These are phyloP conservation scores for Saksenaea vasiformis DNA, from an alignment of 371 early-diverging fungal species.

Conservation along the genomic window DNA sequence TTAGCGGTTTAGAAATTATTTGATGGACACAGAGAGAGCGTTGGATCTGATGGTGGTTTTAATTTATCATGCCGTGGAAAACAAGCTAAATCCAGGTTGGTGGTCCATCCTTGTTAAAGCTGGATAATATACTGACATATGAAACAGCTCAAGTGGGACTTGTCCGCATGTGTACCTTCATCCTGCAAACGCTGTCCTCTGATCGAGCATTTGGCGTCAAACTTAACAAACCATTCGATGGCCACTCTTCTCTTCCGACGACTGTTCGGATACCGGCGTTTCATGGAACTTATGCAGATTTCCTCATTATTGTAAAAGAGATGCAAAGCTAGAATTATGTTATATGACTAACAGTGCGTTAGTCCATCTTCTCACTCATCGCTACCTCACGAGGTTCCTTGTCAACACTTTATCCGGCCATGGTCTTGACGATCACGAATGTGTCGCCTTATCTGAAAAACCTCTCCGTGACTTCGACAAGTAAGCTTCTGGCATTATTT, in stretches of 20 bases:
- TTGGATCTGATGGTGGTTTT: conserved; percentile 66
- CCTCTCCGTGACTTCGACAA: conserved; percentile 70
- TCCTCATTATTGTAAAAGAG: conserved; percentile 66
- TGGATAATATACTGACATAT: conserved; percentile 1
- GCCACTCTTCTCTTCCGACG: conserved; percentile 64
- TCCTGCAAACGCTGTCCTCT: conserved; percentile 83
- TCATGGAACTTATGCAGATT: conserved; percentile 82
- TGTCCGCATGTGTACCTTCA: conserved; percentile 78
- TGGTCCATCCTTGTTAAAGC: no score
- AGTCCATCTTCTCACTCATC: conserved; percentile 76
- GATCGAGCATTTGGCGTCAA: conserved; percentile 75
- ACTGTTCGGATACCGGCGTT: conserved; percentile 72
- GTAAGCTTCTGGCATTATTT: conserved; percentile 76
- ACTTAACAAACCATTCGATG: conserved; percentile 76
- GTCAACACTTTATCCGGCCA: conserved; percentile 72
- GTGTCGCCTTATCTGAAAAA: conserved; percentile 79
- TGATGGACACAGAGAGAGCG: conserved; percentile 72
- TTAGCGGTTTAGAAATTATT: conserved; percentile 67
- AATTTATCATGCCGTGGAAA: conserved; percentile 66
- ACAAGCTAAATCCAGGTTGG: conserved; percentile 65
- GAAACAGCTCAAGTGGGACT: conserved; percentile 70
- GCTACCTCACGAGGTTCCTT: conserved; percentile 72
- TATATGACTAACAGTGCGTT: not conserved
- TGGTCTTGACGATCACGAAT: conserved; percentile 78
- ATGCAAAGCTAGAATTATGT: not conserved